Evolutionary conservation across 2,329 filamentous ascomycete species (phyloP).

Genomic region (Blastomyces silverae): DNA sequence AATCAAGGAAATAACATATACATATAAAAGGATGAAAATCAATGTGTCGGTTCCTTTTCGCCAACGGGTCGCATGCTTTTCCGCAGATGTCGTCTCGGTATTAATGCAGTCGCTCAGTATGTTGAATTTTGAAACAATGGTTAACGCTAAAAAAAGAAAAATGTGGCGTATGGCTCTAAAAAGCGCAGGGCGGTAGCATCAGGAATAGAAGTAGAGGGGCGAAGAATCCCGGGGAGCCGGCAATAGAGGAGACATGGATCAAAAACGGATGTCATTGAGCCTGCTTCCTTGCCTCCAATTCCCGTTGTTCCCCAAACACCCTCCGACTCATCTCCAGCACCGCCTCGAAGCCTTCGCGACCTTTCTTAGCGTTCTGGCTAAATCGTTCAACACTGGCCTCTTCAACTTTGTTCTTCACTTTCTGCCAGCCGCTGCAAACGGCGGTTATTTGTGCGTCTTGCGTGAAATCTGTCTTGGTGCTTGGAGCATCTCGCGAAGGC

Average conservation of each 20-base stretch:
- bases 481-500: constrained; percentile 48
- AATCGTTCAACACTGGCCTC: constrained; percentile 84
- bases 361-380: constrained; percentile 82
- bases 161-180: not conserved
- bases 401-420: constrained; percentile 93
- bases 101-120: constrained; percentile 28
- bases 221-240: not conserved
- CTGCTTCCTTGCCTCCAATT: constrained; percentile 48
- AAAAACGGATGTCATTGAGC: constrained; percentile 1
- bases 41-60: not conserved
- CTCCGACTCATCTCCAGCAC: constrained; percentile 89
- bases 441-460: constrained; percentile 92
- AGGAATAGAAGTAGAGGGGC: not conserved
- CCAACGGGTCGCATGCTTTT: not conserved
- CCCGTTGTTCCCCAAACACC: constrained; percentile 84
- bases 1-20: constrained; percentile 2
- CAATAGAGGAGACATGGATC: not conserved
- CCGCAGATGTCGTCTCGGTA: constrained; percentile 5
- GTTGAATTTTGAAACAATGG: constrained; percentile 11
- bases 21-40: not conserved
- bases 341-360: constrained; percentile 88
- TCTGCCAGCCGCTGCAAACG: constrained; percentile 92
- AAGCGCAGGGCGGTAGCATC: not conserved
- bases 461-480: constrained; percentile 66
- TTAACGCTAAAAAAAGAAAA: constrained; percentile 14